phyloP scores from a whole-genome alignment of 306 rosid genomes.

The Psophocarpus tetragonolobus region DNA sequence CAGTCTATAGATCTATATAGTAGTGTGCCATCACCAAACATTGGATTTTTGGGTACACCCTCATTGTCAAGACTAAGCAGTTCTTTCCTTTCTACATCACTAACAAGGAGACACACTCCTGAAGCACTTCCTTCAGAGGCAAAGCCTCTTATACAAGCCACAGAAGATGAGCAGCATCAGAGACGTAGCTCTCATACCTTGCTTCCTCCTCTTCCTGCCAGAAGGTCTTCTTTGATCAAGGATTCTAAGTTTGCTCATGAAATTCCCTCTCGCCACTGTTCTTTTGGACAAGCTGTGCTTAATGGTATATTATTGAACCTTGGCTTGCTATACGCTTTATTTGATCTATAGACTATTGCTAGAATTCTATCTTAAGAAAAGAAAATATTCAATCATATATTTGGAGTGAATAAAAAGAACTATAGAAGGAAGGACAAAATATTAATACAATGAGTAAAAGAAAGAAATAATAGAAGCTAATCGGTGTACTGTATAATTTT shows the following conservation, averaged over 20 bases:
- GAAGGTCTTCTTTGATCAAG: conserved; percentile 53
- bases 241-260: conserved; percentile 73
- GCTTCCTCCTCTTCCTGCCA: conserved; percentile 62
- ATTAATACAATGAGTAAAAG: neutral
- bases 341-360: neutral
- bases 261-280: conserved; percentile 68
- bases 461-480: neutral
- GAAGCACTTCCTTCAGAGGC: conserved; percentile 62
- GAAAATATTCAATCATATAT: neutral
- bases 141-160: conserved; percentile 57
- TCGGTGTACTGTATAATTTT: neutral
- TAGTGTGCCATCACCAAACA: conserved; percentile 84
- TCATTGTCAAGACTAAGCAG: conserved; percentile 83
- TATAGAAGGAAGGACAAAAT: neutral
- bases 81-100: conserved; percentile 83
- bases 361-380: neutral
- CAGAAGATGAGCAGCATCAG: conserved; percentile 56
- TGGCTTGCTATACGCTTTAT: neutral
- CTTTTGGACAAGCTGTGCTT: conserved; percentile 75
- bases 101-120: conserved; percentile 95
- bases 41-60: conserved; percentile 86
- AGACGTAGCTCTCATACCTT: conserved; percentile 66
- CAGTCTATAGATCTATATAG: conserved; percentile 94
- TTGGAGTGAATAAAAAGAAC: no score
- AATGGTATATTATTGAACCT: conserved; percentile 58